Evolutionary conservation across 2,329 filamentous ascomycete species (phyloP), one percentile per base, ranked within the genome.

Genomic region (Xylariaceae sp.): DNA sequence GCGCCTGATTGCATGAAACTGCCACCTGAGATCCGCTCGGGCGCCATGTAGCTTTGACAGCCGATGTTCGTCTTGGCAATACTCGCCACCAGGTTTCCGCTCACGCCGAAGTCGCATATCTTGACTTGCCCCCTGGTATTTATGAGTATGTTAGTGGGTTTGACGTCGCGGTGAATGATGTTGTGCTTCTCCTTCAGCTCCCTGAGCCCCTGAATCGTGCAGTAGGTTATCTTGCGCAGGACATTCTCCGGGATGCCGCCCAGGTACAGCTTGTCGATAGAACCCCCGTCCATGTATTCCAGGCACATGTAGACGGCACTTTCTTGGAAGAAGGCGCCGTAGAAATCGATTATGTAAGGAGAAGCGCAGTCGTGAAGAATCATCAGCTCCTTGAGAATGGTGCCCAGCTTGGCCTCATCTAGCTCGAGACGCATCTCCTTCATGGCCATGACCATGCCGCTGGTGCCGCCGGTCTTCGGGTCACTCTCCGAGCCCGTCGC

Each of bases 21-120:
- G 36, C 89, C 88, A 31, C 86, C 87, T 7, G 87, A 87, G 51
- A 98, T 98, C 45, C 92, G 72, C 60, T 98, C 92, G 0, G 92
- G 92, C 0, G 92, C 92, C 92, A 98, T 98, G 64, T 98, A 98
- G 55, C 89, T 95, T 63, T 98, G 92, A 53, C 92, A 98, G 24
- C 92, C 92, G 51, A 98, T 98, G 56, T 98, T 98, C 18, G 92
- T 98, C 63, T 93, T 94, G 32, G 92, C 92, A 51, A 96, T 96
- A 64, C 88, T 94, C 16, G 92, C 90, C 15, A 98, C 92, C 16
- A 98, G 66, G 51, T 98, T 98, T 33, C 92, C 92, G 46, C 85
- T 93, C 35, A 98, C 92, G 36, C 92, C 92, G 58, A 98, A 98
- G 60, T 98, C 92, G 61, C 92, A 98, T 37, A 98, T 94, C 64